phyloP scores from a whole-genome alignment of 495 filamentous ascomycete species.

The Daldinia childiae region DNA sequence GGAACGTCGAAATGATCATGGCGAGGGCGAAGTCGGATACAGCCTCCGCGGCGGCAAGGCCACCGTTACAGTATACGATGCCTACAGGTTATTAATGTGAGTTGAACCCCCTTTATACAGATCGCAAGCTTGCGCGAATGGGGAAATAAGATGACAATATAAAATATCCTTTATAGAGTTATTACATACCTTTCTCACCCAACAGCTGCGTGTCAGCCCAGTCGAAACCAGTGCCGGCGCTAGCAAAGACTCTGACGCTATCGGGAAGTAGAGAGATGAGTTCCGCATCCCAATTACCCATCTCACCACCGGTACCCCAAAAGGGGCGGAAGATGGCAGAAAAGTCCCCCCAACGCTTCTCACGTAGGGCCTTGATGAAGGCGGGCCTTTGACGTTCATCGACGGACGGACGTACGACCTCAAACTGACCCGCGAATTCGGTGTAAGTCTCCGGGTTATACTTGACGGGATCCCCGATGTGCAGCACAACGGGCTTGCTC shows the following conservation, averaged over 20 bases:
- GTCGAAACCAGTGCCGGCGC: slow-evolving; percentile 79
- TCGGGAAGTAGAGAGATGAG: slow-evolving; percentile 71
- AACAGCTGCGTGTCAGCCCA: slow-evolving; percentile 78
- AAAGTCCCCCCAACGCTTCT: slow-evolving; percentile 75
- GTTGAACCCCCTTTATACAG: not conserved
- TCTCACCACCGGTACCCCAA: slow-evolving; percentile 82
- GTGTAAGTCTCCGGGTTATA: slow-evolving; percentile 69
- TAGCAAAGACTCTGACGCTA: slow-evolving; percentile 73
- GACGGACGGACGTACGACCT: slow-evolving; percentile 63
- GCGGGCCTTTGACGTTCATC: slow-evolving; percentile 63
- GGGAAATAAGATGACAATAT: not conserved
- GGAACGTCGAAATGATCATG: slow-evolving; percentile 72
- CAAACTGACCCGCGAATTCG: slow-evolving; percentile 64
- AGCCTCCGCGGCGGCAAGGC: slow-evolving; percentile 72
- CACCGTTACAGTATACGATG: slow-evolving; percentile 77
- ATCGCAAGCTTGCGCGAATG: not conserved
- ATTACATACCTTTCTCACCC: slow-evolving; percentile 68
- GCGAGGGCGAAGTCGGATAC: slow-evolving; percentile 72
- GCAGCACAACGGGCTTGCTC: slow-evolving; percentile 62
- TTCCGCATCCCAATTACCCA: slow-evolving; percentile 80
- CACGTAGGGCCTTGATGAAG: slow-evolving; percentile 70
- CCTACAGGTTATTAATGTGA: slow-evolving; percentile 50
- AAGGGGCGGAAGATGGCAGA: slow-evolving; percentile 78
- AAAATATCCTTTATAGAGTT: not conserved
- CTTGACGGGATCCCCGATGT: slow-evolving; percentile 74